Evolutionary conservation across 768 basidiomycete species (phyloP).

Genomic region (Clavaria fumosa): DNA sequence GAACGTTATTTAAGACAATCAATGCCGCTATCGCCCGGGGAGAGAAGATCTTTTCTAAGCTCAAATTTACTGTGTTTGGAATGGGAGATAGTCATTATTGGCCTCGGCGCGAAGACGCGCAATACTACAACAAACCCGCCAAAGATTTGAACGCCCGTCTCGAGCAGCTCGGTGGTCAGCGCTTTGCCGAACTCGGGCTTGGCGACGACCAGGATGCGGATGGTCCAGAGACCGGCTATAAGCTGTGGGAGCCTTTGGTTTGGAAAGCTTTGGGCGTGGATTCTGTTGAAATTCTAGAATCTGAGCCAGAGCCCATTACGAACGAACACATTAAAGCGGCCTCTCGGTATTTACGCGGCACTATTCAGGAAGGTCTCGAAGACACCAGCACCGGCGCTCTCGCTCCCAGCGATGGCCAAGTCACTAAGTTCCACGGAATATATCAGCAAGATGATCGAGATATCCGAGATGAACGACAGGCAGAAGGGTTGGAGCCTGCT

Average conservation of each 20-base stretch:
- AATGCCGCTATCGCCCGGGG: conserved; percentile 48
- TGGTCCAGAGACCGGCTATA: conserved; percentile 92
- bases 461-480: conserved; percentile 90
- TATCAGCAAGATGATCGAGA: conserved; percentile 98
- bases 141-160: conserved; percentile 80
- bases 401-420: conserved; percentile 76
- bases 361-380: conserved; percentile 80
- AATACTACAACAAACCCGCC: conserved; percentile 94
- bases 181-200: conserved; percentile 61
- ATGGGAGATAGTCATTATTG: conserved; percentile 99
- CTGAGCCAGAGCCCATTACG: conserved; percentile 92
- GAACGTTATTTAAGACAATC: conserved; percentile 76
- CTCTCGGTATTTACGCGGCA: conserved; percentile 84
- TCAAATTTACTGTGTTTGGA: conserved; percentile 75
- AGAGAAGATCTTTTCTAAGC: conserved; percentile 41
- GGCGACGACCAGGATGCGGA: conserved; percentile 98
- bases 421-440: conserved; percentile 97
- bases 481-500: conserved; percentile 86
- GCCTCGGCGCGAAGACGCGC: conserved; percentile 93
- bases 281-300: conserved; percentile 71
- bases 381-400: conserved; percentile 85
- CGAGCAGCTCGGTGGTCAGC: conserved; percentile 63
- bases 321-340: conserved; percentile 99
- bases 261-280: conserved; percentile 96
- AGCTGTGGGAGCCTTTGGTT: conserved; percentile 79